phyloP scores from a whole-genome alignment of 495 filamentous ascomycete genomes.

The Saxophila tyrrhenica region DNA sequence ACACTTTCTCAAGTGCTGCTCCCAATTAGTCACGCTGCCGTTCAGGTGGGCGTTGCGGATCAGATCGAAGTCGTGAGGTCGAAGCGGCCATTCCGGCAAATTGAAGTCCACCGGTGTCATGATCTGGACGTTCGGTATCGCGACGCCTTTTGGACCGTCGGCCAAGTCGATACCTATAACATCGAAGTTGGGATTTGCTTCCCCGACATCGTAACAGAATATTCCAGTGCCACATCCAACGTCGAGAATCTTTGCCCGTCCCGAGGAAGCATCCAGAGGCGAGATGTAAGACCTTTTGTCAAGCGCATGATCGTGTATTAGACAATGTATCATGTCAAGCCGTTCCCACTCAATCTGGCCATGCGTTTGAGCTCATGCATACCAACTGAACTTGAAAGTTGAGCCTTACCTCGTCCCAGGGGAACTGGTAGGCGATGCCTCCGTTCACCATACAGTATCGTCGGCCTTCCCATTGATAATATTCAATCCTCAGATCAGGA shows the following conservation, averaged over 20 bases:
- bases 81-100: background rate
- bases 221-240: constrained; percentile 80
- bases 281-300: background rate
- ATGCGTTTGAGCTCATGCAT: background rate
- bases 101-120: background rate
- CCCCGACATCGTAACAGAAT: constrained; percentile 74
- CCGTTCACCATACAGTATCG: background rate
- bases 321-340: background rate
- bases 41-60: background rate
- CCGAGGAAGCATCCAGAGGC: background rate
- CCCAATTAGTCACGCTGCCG: background rate
- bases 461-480: background rate
- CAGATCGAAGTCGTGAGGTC: background rate
- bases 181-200: constrained; percentile 38
- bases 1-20: background rate
- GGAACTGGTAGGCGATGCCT: background rate
- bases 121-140: background rate
- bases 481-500: background rate
- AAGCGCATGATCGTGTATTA: background rate
- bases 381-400: background rate
- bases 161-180: constrained; percentile 10
- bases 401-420: background rate
- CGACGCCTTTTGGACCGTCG: background rate
- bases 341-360: background rate
- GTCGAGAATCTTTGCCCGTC: constrained; percentile 51